Percentiles rank a stretch among this genome's conserved stretches.
Evolutionary conservation across 2,329 filamentous ascomycete genomes (phyloP).

Genomic region (Pestalotiopsis fici): DNA sequence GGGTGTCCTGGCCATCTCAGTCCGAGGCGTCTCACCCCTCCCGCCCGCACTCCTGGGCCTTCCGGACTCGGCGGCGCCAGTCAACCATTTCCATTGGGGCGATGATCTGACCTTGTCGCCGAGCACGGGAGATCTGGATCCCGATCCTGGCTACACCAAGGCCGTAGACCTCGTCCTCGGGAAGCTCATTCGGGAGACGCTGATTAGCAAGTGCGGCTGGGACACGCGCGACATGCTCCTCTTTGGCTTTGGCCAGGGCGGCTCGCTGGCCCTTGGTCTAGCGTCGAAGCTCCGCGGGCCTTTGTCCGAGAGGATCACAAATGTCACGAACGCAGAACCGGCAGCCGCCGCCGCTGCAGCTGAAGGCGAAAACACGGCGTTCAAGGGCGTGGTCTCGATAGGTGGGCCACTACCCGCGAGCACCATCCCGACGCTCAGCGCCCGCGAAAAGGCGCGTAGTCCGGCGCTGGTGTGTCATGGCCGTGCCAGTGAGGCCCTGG

Average conservation of each 20-base stretch:
- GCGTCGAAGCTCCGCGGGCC: constrained; percentile 45
- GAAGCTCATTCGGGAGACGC: constrained; percentile 49
- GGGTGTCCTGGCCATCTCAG: constrained; percentile 73
- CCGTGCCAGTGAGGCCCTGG: constrained; percentile 44
- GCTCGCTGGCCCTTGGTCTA: constrained; percentile 59
- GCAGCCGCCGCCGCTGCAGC: background rate
- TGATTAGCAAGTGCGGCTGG: constrained; percentile 62
- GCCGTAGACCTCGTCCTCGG: constrained; percentile 48
- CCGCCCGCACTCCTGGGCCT: constrained; percentile 66
- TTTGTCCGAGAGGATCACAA: constrained; percentile 35
- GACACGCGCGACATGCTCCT: constrained; percentile 59
- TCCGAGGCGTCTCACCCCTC: constrained; percentile 70
- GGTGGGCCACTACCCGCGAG: constrained; percentile 59
- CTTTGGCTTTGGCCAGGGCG: constrained; percentile 70
- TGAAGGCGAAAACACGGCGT: constrained; percentile 21
- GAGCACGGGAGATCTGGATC: constrained; percentile 53
- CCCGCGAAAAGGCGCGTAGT: constrained; percentile 58
- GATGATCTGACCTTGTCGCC: constrained; percentile 62
- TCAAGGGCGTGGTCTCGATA: constrained; percentile 63
- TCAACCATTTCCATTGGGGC: constrained; percentile 62
- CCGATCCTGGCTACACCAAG: constrained; percentile 61
- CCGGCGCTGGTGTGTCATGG: constrained; percentile 65
- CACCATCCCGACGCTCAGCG: constrained; percentile 47
- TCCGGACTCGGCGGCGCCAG: constrained; percentile 19
- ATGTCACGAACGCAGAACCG: constrained; percentile 23